Conservation (phyloP, 2,329 filamentous ascomycete species). For the Pseudogymnoascus sp. region DNA sequence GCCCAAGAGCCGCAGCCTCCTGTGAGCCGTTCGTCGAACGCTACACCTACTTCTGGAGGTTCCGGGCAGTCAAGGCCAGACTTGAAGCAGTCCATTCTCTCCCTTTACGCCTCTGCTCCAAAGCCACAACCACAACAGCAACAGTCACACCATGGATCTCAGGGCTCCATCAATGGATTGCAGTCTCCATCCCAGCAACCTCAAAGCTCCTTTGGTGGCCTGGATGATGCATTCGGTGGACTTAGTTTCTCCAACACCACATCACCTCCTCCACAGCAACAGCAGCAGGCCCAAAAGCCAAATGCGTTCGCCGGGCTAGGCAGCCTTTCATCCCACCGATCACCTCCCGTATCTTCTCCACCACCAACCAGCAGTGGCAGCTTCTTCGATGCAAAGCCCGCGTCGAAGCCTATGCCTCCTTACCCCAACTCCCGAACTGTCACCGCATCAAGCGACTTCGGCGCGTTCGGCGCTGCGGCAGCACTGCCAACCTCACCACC, state of each 20-base stretch:
- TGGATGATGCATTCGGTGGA: conserved; percentile 73
- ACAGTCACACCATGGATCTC: conserved; percentile 47
- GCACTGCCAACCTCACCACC: conserved; percentile 34
- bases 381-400: conserved; percentile 73
- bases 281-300: conserved; percentile 30
- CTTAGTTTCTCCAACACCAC: conserved; percentile 52
- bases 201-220: conserved; percentile 45
- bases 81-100: conserved; percentile 94
- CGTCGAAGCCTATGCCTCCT: conserved; percentile 27
- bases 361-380: conserved; percentile 55
- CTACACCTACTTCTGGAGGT: conserved; percentile 55
- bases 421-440: conserved; percentile 43
- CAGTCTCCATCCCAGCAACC: conserved; percentile 45
- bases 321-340: conserved; percentile 34
- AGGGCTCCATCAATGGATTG: conserved; percentile 61
- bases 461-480: conserved; percentile 46
- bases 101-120: conserved; percentile 79
- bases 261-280: conserved; percentile 34
- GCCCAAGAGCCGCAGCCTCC: conserved; percentile 59
- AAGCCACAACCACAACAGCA: conserved; percentile 59
- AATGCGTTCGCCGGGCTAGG: conserved; percentile 44
- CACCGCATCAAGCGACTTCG: conserved; percentile 54
- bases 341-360: conserved; percentile 37
- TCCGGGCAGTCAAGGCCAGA: conserved; percentile 74
- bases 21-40: conserved; percentile 76